These are phyloP conservation scores for Barnettozyma salicaria DNA, from an alignment of 805 yeast genomes.

Conservation along the genomic window DNA sequence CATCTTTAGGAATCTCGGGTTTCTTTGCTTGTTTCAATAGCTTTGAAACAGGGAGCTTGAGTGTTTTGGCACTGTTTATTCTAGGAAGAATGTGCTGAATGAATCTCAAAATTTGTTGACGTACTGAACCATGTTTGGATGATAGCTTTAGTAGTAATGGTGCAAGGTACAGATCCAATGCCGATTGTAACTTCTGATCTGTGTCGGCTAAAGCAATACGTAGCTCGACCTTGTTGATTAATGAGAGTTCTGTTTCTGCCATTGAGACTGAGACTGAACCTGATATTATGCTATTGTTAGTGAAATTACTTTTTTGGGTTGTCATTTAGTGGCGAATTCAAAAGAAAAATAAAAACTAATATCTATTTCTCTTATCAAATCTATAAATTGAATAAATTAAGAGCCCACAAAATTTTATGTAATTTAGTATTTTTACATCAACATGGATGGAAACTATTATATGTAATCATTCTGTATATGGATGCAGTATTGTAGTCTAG, in stretches of 20 bases:
- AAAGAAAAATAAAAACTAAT: not conserved
- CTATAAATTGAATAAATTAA: no score
- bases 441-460: not conserved
- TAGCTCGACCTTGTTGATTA: slow-evolving; percentile 75
- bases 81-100: slow-evolving; percentile 65
- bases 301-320: not conserved
- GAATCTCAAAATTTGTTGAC: slow-evolving; percentile 60
- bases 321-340: slow-evolving; percentile 5
- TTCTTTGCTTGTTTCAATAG: slow-evolving; percentile 56
- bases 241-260: slow-evolving; percentile 44
- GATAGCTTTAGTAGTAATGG: slow-evolving; percentile 77
- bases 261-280: slow-evolving; percentile 8
- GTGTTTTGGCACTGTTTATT: slow-evolving; percentile 44
- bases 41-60: slow-evolving; percentile 60
- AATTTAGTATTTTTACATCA: not conserved
- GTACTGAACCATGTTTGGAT: slow-evolving; percentile 60
- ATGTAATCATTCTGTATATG: no score
- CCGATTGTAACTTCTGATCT: slow-evolving; percentile 54
- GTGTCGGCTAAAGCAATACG: slow-evolving; percentile 70
- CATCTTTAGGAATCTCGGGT: slow-evolving; percentile 40
- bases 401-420: no score
- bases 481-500: no score
- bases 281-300: not conserved
- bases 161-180: slow-evolving; percentile 57
- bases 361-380: no score